Evolutionary conservation across 306 rosid genomes (phyloP).

Genomic region (Sesbania bispinosa): DNA sequence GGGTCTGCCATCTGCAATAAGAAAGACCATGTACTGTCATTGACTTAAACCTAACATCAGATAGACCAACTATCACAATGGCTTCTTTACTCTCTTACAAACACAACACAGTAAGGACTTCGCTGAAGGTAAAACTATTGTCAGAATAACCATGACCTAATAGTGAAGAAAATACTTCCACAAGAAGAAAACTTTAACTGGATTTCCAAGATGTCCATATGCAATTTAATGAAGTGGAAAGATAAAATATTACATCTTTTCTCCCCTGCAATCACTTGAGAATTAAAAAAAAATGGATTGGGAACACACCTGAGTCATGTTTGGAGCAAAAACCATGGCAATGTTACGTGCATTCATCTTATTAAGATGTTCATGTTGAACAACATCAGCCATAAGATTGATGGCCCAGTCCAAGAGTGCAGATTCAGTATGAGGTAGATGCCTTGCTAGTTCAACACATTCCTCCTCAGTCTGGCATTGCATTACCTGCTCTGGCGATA

Average conservation of each 20-base stretch:
- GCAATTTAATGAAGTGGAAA: not conserved
- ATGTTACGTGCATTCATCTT: conserved; percentile 88
- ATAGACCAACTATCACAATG: not conserved
- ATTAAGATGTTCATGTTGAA: conserved; percentile 65
- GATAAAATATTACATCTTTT: not conserved
- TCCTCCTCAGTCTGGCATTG: conserved; percentile 77
- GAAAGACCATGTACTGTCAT: conserved; percentile 1
- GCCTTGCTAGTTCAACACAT: conserved; percentile 56
- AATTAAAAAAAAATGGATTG: not conserved
- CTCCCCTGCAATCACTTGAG: not conserved
- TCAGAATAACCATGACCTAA: not conserved
- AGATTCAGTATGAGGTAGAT: conserved; percentile 69
- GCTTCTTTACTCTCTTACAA: not conserved
- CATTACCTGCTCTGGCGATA: conserved; percentile 74
- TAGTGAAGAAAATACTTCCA: not conserved
- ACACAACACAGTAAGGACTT: not conserved
- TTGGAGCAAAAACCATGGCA: conserved; percentile 97
- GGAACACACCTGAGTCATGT: conserved; percentile 84
- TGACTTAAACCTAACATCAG: not conserved
- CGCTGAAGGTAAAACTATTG: not conserved
- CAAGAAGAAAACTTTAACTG: not conserved
- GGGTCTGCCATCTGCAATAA: conserved; percentile 86
- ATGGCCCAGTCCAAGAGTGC: conserved; percentile 87
- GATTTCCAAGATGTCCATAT: not conserved
- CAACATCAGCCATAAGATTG: conserved; percentile 95